phyloP scores from a whole-genome alignment of 2,329 filamentous ascomycete genomes.

The Apiospora hydei region DNA sequence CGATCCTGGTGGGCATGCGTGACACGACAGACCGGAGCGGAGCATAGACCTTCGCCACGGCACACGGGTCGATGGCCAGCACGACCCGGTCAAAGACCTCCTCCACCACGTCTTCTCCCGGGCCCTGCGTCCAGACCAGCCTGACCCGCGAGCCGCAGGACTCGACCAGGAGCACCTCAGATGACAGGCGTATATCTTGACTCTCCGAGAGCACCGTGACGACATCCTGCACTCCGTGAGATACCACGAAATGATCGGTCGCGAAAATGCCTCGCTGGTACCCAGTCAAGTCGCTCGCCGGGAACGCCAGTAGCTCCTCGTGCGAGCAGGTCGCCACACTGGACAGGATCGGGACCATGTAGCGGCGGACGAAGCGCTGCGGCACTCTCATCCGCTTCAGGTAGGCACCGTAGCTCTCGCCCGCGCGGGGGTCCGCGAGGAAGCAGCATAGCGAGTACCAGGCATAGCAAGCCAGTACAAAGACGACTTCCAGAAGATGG shows the following conservation, averaged over 20 bases:
- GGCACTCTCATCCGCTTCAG: slow-evolving; percentile 55
- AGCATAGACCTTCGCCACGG: not conserved
- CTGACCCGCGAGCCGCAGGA: slow-evolving; percentile 39
- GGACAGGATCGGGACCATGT: slow-evolving; percentile 62
- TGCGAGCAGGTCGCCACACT: slow-evolving; percentile 63
- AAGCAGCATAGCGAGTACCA: slow-evolving; percentile 6
- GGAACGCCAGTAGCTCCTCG: slow-evolving; percentile 55
- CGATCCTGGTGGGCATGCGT: not conserved
- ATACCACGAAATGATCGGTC: slow-evolving; percentile 59
- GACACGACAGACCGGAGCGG: not conserved
- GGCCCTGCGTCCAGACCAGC: not conserved
- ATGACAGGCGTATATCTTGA: slow-evolving; percentile 50
- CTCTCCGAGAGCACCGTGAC: slow-evolving; percentile 53
- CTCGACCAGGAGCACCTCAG: slow-evolving; percentile 47
- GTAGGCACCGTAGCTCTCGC: not conserved
- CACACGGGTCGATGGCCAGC: not conserved
- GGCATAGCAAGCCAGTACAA: not conserved
- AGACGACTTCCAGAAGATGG: slow-evolving; percentile 43
- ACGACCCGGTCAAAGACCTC: not conserved
- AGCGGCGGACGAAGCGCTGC: slow-evolving; percentile 53
- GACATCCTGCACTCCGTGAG: slow-evolving; percentile 56
- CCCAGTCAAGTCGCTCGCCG: slow-evolving; percentile 58
- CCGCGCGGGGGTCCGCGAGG: not conserved
- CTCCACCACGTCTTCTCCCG: not conserved
- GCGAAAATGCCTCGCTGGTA: slow-evolving; percentile 57